A percentile compares a stretch with the other conserved stretches of the same genome.
These are phyloP conservation scores for Batrachochytrium dendrobatidis DNA, from an alignment of 371 early-diverging fungal genomes.

Conservation along the genomic window DNA sequence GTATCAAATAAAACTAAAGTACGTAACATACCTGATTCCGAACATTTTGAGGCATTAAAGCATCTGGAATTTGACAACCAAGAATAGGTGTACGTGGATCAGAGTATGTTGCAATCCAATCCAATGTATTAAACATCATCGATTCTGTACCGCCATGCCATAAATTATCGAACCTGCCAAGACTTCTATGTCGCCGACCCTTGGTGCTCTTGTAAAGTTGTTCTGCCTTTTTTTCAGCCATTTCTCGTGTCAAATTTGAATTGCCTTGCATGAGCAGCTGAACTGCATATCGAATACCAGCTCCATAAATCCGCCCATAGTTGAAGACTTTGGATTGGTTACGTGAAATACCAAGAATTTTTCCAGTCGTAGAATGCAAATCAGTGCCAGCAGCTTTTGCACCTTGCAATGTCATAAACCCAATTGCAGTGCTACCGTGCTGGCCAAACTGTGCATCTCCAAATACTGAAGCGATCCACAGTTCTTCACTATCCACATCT, in stretches of 20 bases:
- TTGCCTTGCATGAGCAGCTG: constrained; percentile 74
- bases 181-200: constrained; percentile 47
- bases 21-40: constrained; percentile 40
- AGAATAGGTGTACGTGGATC: constrained; percentile 84
- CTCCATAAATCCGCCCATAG: constrained; percentile 94
- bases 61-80: constrained; percentile 80
- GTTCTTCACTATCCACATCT: constrained; percentile 95
- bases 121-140: constrained; percentile 92
- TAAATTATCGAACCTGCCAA: constrained; percentile 27
- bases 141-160: constrained; percentile 94
- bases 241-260: constrained; percentile 57
- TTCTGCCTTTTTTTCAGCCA: constrained; percentile 59
- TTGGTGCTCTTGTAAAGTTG: constrained; percentile 78
- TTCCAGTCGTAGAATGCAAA: constrained; percentile 88
- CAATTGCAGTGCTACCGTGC: constrained; percentile 90
- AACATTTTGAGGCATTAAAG: constrained; percentile 62
- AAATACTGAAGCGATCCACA: constrained; percentile 93
- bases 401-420: constrained; percentile 97
- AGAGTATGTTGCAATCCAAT: constrained; percentile 64
- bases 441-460: constrained; percentile 91
- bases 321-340: constrained; percentile 94
- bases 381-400: constrained; percentile 85
- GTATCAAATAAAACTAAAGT: not conserved
- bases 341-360: constrained; percentile 78
- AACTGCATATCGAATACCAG: constrained; percentile 79